Evolutionary conservation across 1,284 basidiomycete species (phyloP), one percentile per base, ranked within the genome.

Genomic region (Ceratorhiza oryzae-sativae): DNA sequence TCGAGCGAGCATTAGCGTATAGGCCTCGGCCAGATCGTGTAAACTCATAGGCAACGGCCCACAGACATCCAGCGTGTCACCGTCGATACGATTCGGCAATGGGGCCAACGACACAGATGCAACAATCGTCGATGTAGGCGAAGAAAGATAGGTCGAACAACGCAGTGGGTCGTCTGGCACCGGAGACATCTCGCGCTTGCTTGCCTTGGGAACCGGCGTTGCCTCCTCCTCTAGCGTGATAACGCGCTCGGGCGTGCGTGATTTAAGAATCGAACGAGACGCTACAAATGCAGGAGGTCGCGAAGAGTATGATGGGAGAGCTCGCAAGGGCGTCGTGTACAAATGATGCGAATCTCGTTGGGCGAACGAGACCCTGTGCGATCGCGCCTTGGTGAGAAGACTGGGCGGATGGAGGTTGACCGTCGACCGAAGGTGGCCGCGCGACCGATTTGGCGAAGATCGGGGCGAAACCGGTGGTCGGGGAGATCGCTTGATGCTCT

Each of bases 161-260:
- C 82, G 82, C n/a, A 90, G 82, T 9, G 90, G 88, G 76, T 88
- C 86, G 1, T 81, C 80, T 4, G 91, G 91, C 75, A 90, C 89
- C 20, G 91, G 91, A 0, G 91, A 92, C 18, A 82, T 79, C 72
- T 91, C 87, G 71, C 90, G 85, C 63, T 82, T 79, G 42, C 80
- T 80, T 61, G 84, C 84, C n/a, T 82, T 77, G 1, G 79, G 74
- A 23, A 23, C 62, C 32, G n/a, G 15, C 23, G 27, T 15, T 18
- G 60, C 60, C 23, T 25, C 60, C 25, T 34, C 25, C 30, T 65
- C 46, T 1, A 32, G 59, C 20, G 18, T n/a, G 10, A 65, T 30
- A 15, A 53, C 62, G 23, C 71, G 78, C 73, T 76, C 75, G 20
- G 77, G 76, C 6, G 80, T 79, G 18, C 61, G 63, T 73, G 84